A percentile compares a stretch with the other conserved stretches of the same genome.
phyloP scores from a whole-genome alignment of 805 yeast genomes.

The Zygosaccharomyces lentus region DNA sequence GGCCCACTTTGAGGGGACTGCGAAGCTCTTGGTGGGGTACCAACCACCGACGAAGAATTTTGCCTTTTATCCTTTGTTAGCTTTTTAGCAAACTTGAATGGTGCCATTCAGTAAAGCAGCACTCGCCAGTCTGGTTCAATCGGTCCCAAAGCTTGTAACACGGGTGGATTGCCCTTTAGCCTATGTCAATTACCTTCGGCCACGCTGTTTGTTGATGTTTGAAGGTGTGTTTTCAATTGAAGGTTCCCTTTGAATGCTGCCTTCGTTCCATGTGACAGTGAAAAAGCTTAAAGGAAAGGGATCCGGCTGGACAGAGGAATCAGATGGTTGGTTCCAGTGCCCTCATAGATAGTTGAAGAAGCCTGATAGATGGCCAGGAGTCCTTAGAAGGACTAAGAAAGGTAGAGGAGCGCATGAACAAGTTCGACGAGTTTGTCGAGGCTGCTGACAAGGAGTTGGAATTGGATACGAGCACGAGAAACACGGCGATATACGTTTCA shows the following conservation, averaged over 20 bases:
- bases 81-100: constrained; percentile 54
- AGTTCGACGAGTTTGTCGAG: constrained; percentile 38
- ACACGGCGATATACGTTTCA: constrained; percentile 12
- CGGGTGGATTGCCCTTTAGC: background rate
- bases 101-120: constrained; percentile 40
- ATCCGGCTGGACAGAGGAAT: background rate
- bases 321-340: no score
- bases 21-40: constrained; percentile 1
- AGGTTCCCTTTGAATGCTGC: background rate
- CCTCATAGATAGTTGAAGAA: background rate
- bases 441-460: constrained; percentile 34
- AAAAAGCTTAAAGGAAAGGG: background rate
- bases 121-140: background rate
- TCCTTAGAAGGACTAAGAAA: background rate
- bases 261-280: background rate
- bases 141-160: background rate
- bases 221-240: background rate
- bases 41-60: constrained; percentile 6
- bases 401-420: constrained; percentile 18
- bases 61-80: constrained; percentile 34
- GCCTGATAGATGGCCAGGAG: background rate
- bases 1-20: background rate
- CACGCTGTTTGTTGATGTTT: background rate
- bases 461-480: constrained; percentile 36
- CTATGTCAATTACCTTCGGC: background rate